Evolutionary conservation across 768 basidiomycete species (phyloP), one percentile per base, ranked within the genome.

Genomic region (Porpolomopsis calyptriformis): DNA sequence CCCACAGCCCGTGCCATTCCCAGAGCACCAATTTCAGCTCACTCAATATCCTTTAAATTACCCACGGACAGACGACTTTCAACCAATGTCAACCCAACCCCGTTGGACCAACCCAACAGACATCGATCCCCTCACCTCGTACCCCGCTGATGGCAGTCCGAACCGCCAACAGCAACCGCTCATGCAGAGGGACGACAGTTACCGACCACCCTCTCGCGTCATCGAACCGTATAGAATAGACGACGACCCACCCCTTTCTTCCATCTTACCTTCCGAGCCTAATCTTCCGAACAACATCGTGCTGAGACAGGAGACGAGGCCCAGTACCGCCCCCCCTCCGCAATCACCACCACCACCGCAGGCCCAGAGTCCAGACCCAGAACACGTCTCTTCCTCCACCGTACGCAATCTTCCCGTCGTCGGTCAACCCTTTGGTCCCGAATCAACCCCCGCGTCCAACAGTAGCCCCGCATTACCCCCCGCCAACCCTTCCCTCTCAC

Each of bases 181-280:
- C 10, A 22, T 10, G 8, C 43, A 7, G 4, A 36, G 18, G 11
- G 29, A 19, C 7, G 47, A 68, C 31, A 66, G 60, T n/a, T n/a
- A n/a, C n/a, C n/a, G n/a, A n/a, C n/a, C 65, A 18, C 50, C 71
- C 37, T 71, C 68, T 49, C 67, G 72, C 48, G 70, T 74, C 8
- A 59, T 69, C 20, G 76, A 78, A 52, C 67, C 74, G 26, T 74
- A 72, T 57, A 76, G 71, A 55, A 57, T 74, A 14, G 77, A 76
- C 43, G 73, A 76, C 52, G 61, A 62, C 48, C 52, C 52, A 27
- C 65, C 61, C 48, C 65, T 59, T 43, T 50, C 62, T 29, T 53
- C 62, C 7, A 63, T 69, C n/a, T 61, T 61, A 39, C 53, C 55
- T 44, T 66, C 68, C 18, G 63, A 55, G 36, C 65, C 65, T 46